Evolutionary conservation across 2,329 filamentous ascomycete genomes (phyloP).

Genomic region (Dothiorella sarmentorum): DNA sequence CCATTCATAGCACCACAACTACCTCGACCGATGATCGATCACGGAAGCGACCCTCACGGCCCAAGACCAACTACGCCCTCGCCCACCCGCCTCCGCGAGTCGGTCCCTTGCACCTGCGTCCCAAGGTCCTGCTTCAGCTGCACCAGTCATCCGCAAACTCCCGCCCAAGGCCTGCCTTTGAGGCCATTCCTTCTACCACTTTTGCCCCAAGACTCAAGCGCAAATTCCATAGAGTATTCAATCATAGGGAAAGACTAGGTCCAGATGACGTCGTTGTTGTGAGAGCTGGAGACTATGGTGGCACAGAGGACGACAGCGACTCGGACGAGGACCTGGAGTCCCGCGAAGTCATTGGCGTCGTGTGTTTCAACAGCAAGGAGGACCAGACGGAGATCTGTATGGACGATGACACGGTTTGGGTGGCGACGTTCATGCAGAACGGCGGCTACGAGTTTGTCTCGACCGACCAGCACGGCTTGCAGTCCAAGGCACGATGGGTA

Average conservation of each 20-base stretch:
- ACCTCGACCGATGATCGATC: constrained; percentile 32
- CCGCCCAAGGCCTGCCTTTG: constrained; percentile 65
- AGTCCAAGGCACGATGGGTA: constrained; percentile 67
- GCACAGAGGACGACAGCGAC: constrained; percentile 44
- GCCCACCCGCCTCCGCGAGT: constrained; percentile 63
- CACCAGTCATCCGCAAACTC: constrained; percentile 59
- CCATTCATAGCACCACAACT: constrained; percentile 11
- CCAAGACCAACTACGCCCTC: constrained; percentile 62
- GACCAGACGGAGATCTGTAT: constrained; percentile 68
- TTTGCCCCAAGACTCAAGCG: constrained; percentile 47
- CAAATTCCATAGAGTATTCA: constrained; percentile 61
- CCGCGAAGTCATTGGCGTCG: constrained; percentile 62
- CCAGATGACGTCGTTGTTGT: constrained; percentile 69
- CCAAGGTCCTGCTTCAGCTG: constrained; percentile 67
- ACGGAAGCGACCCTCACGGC: constrained; percentile 48
- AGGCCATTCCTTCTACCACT: constrained; percentile 68
- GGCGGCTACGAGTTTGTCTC: constrained; percentile 57
- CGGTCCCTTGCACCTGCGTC: constrained; percentile 61
- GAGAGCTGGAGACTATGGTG: constrained; percentile 63
- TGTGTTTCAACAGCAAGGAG: constrained; percentile 59
- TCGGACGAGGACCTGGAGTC: constrained; percentile 47
- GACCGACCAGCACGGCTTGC: constrained; percentile 56
- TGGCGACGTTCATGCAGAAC: constrained; percentile 40
- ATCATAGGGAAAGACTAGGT: constrained; percentile 60
- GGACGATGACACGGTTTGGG: constrained; percentile 46